These are phyloP conservation scores for Canavalia gladiata DNA, from an alignment of 306 rosid genomes.

Conservation along the genomic window DNA sequence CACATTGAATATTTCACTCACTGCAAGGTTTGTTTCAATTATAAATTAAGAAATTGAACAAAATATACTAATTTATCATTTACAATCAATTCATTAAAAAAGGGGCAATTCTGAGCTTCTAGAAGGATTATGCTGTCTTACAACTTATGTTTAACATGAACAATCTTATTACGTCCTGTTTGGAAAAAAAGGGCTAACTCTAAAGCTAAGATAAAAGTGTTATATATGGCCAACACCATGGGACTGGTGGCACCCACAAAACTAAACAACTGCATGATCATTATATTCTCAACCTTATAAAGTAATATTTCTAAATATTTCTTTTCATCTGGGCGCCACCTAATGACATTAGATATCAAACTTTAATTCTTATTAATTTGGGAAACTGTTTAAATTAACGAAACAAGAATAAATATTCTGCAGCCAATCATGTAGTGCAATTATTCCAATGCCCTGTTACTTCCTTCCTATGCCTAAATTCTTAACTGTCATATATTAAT, in stretches of 20 bases:
- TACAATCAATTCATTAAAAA: too few relatives aligned
- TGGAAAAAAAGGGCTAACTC: constrained; percentile 18
- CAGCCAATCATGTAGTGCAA: constrained; percentile 50
- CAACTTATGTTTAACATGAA: background rate
- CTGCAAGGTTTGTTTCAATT: too few relatives aligned
- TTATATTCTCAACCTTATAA: constrained; percentile 60
- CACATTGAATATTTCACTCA: too few relatives aligned
- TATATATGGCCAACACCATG: background rate
- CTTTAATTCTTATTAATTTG: constrained; percentile 37
- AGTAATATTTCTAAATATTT: constrained; percentile 40
- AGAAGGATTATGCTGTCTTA: too few relatives aligned
- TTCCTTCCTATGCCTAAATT: constrained; percentile 25
- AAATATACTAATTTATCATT: too few relatives aligned
- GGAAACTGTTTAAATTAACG: constrained; percentile 32
- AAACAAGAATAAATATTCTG: constrained; percentile 39
- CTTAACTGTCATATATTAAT: background rate
- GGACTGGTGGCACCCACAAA: constrained; percentile 42
- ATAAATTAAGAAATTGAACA: too few relatives aligned
- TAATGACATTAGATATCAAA: constrained; percentile 35
- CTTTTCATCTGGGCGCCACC: constrained; percentile 45
- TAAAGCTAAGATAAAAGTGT: constrained; percentile 46
- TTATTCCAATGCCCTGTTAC: constrained; percentile 27
- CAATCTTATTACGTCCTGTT: constrained; percentile 14
- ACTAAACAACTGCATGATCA: constrained; percentile 52
- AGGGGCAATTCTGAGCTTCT: too few relatives aligned